Conservation (phyloP, 1,284 basidiomycete genomes). For the Melampsora abietis-canadensis region DNA sequence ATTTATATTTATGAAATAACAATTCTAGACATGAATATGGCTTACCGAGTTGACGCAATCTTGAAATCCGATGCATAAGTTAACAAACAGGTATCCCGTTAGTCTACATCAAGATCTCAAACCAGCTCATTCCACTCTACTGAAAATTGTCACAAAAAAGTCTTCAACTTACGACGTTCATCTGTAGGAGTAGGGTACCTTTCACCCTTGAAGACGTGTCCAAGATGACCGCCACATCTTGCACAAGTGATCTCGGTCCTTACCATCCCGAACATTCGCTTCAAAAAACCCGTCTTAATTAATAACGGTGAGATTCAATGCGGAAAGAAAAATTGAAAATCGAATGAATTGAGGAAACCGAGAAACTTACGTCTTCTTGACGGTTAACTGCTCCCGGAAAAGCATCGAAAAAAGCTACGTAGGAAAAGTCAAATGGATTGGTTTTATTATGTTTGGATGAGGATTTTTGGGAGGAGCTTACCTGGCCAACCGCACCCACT, state of each 20-base stretch:
- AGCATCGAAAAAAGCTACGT: constrained; percentile 55
- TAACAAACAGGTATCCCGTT: neutral
- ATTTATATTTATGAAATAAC: neutral
- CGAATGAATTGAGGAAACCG: neutral
- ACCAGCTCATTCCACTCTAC: neutral
- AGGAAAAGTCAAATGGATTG: neutral
- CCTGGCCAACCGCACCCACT: constrained; percentile 56
- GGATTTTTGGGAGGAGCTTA: neutral
- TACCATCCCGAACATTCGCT: constrained; percentile 55
- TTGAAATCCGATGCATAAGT: neutral
- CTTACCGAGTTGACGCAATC: constrained; percentile 17
- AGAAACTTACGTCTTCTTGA: constrained; percentile 8
- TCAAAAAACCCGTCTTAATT: constrained; percentile 43
- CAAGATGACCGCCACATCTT: constrained; percentile 56
- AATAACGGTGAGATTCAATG: constrained; percentile 48
- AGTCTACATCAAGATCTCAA: neutral
- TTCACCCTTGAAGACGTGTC: constrained; percentile 54
- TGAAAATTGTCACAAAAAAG: neutral
- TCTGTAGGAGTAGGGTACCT: constrained; percentile 28
- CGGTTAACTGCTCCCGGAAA: constrained; percentile 43
- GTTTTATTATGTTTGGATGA: neutral
- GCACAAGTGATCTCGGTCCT: constrained; percentile 55
- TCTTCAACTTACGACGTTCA: constrained; percentile 18
- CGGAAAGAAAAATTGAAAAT: neutral
- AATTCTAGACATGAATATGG: neutral